phyloP scores from a whole-genome alignment of 495 filamentous ascomycete genomes.

The Penicillium ochrochloron region DNA sequence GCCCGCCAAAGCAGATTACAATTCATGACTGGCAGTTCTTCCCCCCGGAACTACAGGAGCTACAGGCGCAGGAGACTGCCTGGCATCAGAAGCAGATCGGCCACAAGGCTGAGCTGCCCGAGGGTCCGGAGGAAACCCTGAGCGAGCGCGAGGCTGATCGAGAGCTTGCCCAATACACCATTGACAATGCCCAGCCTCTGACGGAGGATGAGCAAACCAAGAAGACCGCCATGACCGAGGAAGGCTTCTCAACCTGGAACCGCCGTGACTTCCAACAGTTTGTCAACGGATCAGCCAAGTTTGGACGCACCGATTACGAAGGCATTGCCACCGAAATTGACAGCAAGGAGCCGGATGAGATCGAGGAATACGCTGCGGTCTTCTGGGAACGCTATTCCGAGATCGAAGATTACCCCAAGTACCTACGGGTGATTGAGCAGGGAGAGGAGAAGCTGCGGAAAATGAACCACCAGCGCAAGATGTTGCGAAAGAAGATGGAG shows the following conservation, averaged over 20 bases:
- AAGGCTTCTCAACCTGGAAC: constrained; percentile 95
- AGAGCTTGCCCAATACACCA: constrained; percentile 85
- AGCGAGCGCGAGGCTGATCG: constrained; percentile 86
- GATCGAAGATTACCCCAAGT: constrained; percentile 85
- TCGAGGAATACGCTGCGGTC: constrained; percentile 86
- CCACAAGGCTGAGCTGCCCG: constrained; percentile 84
- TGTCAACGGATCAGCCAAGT: constrained; percentile 90
- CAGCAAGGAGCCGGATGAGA: constrained; percentile 81
- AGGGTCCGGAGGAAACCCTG: constrained; percentile 82
- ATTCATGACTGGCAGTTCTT: constrained; percentile 99
- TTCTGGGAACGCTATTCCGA: constrained; percentile 94
- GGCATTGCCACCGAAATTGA: constrained; percentile 90
- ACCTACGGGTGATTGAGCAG: constrained; percentile 82
- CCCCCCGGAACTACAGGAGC: constrained; percentile 74
- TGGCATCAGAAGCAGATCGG: constrained; percentile 94
- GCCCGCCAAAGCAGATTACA: constrained; percentile 88
- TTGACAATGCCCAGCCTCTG: constrained; percentile 86
- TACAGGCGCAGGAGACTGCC: constrained; percentile 96
- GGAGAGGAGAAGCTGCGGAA: constrained; percentile 89
- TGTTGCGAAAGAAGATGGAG: constrained; percentile 92
- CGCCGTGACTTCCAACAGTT: constrained; percentile 98
- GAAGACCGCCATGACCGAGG: constrained; percentile 76
- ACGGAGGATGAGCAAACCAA: constrained; percentile 88
- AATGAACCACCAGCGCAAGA: constrained; percentile 88
- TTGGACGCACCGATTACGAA: constrained; percentile 82